phyloP scores from a whole-genome alignment of 495 filamentous ascomycete genomes.

The Clavariopsis aquatica region DNA sequence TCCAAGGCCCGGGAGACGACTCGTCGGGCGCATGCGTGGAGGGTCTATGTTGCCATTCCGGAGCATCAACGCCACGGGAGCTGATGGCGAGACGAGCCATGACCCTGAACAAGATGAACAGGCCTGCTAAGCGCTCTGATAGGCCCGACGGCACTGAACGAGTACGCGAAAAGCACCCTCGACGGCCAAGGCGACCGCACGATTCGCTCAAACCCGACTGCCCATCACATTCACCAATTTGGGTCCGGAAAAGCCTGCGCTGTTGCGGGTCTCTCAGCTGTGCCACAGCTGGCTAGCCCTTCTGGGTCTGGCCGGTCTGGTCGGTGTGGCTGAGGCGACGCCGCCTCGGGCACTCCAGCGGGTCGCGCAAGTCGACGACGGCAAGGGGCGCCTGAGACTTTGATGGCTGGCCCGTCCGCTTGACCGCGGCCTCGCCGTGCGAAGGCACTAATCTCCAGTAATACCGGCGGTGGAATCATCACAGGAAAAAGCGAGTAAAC shows the following conservation, averaged over 20 bases:
- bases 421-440: background rate
- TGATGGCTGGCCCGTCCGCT: background rate
- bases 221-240: background rate
- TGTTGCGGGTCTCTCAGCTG: constrained; percentile 11
- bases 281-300: constrained; percentile 5
- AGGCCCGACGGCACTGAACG: constrained; percentile 5
- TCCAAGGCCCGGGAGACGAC: constrained; percentile 16
- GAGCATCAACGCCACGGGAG: constrained; percentile 18
- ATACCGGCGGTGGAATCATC: constrained; percentile 5
- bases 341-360: background rate
- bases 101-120: constrained; percentile 22
- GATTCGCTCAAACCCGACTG: constrained; percentile 16
- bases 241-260: background rate
- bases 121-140: constrained; percentile 15
- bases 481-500: background rate
- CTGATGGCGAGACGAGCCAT: constrained; percentile 19
- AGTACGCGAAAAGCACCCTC: background rate
- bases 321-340: background rate
- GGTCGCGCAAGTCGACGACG: background rate
- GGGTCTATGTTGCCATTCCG: constrained; percentile 8
- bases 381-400: constrained; percentile 19
- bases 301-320: background rate
- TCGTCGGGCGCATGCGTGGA: constrained; percentile 1
- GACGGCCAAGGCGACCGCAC: background rate
- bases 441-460: constrained; percentile 1